Percentiles rank a stretch among this genome's conserved stretches.
phyloP scores from a whole-genome alignment of 768 basidiomycete species.

The Amanita inopinata region DNA sequence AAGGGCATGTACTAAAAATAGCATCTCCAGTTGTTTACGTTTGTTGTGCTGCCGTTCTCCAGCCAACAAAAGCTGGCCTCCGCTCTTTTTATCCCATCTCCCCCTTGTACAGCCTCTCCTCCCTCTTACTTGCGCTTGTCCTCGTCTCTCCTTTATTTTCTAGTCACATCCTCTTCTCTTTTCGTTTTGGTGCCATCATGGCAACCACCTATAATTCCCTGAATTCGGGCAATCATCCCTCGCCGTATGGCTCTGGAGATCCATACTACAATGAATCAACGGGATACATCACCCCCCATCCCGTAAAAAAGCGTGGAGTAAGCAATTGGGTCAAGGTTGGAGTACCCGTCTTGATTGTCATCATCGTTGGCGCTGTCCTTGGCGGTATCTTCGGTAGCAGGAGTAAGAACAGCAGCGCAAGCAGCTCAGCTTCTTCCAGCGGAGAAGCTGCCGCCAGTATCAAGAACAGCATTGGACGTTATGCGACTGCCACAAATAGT shows the following conservation, averaged over 20 bases:
- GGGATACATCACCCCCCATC: constrained; percentile 53
- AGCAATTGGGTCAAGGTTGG: constrained; percentile 75
- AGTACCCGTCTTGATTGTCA: constrained; percentile 51
- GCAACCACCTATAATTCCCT: constrained; percentile 24
- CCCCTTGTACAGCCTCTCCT: not conserved
- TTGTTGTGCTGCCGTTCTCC: constrained; percentile 1
- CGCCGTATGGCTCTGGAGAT: constrained; percentile 44
- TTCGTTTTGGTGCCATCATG: constrained; percentile 20
- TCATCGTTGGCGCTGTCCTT: constrained; percentile 58
- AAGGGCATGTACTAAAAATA: not conserved
- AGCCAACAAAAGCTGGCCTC: no score
- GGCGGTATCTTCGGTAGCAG: constrained; percentile 77
- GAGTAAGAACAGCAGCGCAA: constrained; percentile 29
- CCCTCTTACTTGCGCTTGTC: not conserved
- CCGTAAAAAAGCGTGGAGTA: constrained; percentile 33
- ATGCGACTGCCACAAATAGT: constrained; percentile 71
- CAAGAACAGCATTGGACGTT: constrained; percentile 54
- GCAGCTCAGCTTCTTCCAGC: constrained; percentile 27
- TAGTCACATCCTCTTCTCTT: constrained; percentile 9
- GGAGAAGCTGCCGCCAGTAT: constrained; percentile 48
- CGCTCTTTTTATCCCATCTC: no score
- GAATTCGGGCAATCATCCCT: constrained; percentile 15
- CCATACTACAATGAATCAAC: constrained; percentile 64
- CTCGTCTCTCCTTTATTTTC: constrained; percentile 16
- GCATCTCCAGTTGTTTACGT: not conserved